Base-by-base conservation (phyloP, 108 stramenopile species). In the Fragilaria radians region DNA sequence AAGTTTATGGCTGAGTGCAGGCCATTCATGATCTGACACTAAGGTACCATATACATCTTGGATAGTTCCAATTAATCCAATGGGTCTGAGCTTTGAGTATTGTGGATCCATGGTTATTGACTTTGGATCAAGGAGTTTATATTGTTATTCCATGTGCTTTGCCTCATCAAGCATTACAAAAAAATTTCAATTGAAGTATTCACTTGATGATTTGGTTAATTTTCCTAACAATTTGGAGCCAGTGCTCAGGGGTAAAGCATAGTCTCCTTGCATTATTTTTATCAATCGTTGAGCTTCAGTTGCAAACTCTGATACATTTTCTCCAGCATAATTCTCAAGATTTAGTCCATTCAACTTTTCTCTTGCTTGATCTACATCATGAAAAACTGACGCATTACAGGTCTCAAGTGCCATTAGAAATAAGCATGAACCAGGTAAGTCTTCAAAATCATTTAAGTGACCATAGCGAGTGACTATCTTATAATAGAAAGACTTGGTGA, bases 11-110 rank as follows among this genome's bases (percentile, higher is more conserved):
- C 5, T 5, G 17, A 50, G 5, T 19, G 14, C 14, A 19, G 52
- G 52, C 52, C 52, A 52, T 26, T 52, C 11, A 2, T 26, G 26
- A 4, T 57, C 55, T 1, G 55, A n/a, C 31, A 57, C 9, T 2
- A 31, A 9, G 1, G 32, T 31, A 4, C 55, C 55, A 33, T 57
- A 24, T 2, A 34, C n/a, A 18, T 57, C 22, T 57, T 57, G 55
- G 27, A 32, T 4, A 1, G 11, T 17, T 26, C 17, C 3, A 46
- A 32, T 14, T 25, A 59, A 23, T 7, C 33, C 58, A 45, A 45
- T 18, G 1, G 45, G 45, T 24, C 45, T 26, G n/a, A 3, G 27
- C 2, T 2, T 25, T 3, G 36, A 1, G 47, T 59, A 46, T 1
- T 59, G 11, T 23, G 5, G 21, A 46, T 59, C 45, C 25, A 21